These are phyloP conservation scores for Botryotinia calthae DNA, from an alignment of 2,329 filamentous ascomycete genomes.

Conservation along the genomic window DNA sequence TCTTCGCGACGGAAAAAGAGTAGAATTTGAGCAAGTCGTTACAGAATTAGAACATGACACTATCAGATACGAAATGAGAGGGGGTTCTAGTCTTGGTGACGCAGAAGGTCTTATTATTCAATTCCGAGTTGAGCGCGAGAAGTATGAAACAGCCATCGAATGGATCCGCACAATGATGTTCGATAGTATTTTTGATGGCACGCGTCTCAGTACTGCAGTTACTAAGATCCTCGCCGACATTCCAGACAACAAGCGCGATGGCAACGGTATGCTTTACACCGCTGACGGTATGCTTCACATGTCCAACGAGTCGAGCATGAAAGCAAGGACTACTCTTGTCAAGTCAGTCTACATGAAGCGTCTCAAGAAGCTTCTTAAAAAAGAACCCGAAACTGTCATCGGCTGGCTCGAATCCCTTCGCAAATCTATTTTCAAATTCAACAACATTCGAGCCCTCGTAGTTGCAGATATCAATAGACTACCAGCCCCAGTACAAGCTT, in stretches of 20 bases:
- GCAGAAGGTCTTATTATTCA: constrained; percentile 77
- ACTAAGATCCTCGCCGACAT: constrained; percentile 87
- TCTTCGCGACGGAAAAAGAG: constrained; percentile 66
- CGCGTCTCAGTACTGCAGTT: constrained; percentile 60
- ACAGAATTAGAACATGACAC: constrained; percentile 90
- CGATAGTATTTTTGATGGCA: constrained; percentile 80
- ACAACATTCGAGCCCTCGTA: constrained; percentile 83
- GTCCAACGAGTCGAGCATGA: constrained; percentile 70
- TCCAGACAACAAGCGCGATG: constrained; percentile 86
- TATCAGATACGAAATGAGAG: constrained; percentile 74
- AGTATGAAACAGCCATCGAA: constrained; percentile 76
- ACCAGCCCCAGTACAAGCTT: constrained; percentile 71
- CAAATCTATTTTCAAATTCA: constrained; percentile 71
- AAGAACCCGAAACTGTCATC: constrained; percentile 73
- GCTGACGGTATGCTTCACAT: constrained; percentile 78
- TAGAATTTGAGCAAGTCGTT: constrained; percentile 91
- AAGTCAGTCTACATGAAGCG: constrained; percentile 85
- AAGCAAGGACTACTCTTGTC: constrained; percentile 78
- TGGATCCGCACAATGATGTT: constrained; percentile 88
- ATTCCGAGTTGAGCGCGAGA: constrained; percentile 83
- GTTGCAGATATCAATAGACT: constrained; percentile 78
- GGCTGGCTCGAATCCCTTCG: constrained; percentile 75
- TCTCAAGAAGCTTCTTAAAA: constrained; percentile 74
- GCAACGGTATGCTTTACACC: constrained; percentile 63
- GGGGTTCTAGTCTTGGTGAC: constrained; percentile 68